These are phyloP conservation scores for Fusarium albidum DNA, from an alignment of 2,329 filamentous ascomycete species.

Conservation along the genomic window DNA sequence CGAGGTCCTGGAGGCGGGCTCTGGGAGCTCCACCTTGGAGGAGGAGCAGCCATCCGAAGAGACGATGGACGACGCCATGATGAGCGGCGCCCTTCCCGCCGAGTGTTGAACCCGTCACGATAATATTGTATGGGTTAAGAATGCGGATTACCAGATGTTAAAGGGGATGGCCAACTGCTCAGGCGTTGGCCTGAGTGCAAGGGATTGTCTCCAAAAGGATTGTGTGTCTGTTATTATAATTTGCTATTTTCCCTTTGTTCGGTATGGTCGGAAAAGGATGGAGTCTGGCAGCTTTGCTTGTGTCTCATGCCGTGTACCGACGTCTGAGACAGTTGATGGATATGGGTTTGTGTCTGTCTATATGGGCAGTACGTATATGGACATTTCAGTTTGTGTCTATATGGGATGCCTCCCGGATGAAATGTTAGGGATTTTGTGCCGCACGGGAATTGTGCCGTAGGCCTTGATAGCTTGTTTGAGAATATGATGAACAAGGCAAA, in stretches of 20 bases:
- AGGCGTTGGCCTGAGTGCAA: background rate
- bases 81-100: conserved; percentile 35
- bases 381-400: no score
- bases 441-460: no score
- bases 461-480: no score
- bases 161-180: background rate
- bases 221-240: background rate
- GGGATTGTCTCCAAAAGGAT: background rate
- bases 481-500: no score
- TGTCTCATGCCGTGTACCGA: no score
- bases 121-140: background rate
- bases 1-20: conserved; percentile 50
- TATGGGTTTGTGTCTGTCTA: no score
- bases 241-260: conserved; percentile 9
- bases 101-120: conserved; percentile 21
- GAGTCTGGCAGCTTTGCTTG: background rate
- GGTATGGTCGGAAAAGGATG: conserved; percentile 16
- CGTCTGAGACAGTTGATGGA: no score
- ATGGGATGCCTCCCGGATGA: no score
- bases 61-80: conserved; percentile 18
- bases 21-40: conserved; percentile 27
- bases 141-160: background rate
- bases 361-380: no score
- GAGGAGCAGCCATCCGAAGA: conserved; percentile 28
- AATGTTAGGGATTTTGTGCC: no score